These are phyloP conservation scores for Cutaneotrichosporon mucoides DNA, from an alignment of 1,284 basidiomycete genomes.

Conservation along the genomic window DNA sequence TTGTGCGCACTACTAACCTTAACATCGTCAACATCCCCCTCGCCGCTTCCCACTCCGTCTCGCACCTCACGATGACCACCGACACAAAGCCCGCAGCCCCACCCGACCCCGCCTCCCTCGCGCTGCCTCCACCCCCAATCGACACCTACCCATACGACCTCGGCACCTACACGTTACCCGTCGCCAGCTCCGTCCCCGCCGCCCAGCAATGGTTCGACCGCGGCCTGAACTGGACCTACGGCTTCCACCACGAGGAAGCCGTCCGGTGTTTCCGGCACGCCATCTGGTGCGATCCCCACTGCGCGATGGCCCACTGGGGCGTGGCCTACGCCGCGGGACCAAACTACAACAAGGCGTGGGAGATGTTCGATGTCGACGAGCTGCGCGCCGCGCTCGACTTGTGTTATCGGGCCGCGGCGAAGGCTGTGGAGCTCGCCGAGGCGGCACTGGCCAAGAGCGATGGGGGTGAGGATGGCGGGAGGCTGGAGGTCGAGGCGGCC, in stretches of 20 bases:
- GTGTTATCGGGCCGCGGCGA: constrained; percentile 11
- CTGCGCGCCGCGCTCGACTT: constrained; percentile 9
- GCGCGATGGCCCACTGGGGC: constrained; percentile 41
- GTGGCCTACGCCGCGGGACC: constrained; percentile 38
- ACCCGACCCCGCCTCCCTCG: neutral
- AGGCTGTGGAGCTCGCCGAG: constrained; percentile 8
- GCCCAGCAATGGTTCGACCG: constrained; percentile 42
- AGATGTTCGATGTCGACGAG: constrained; percentile 21
- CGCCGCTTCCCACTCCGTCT: no score
- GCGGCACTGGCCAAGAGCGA: no score
- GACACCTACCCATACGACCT: constrained; percentile 25
- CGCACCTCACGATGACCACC: no score
- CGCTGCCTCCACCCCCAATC: neutral
- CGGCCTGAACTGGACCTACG: constrained; percentile 39
- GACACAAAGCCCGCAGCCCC: no score
- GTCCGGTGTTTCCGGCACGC: constrained; percentile 34
- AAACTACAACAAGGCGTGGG: constrained; percentile 43
- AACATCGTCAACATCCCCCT: no score
- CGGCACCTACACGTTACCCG: constrained; percentile 17
- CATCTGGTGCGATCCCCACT: constrained; percentile 25
- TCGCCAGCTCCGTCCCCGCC: constrained; percentile 27
- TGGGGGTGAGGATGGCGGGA: no score
- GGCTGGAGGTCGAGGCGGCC: constrained; percentile 12
- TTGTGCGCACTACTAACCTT: no score
- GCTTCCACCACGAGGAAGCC: constrained; percentile 41